These are phyloP conservation scores for Acanthamoeba rhysodes DNA, from an alignment of 208 protist species.

Conservation along the genomic window DNA sequence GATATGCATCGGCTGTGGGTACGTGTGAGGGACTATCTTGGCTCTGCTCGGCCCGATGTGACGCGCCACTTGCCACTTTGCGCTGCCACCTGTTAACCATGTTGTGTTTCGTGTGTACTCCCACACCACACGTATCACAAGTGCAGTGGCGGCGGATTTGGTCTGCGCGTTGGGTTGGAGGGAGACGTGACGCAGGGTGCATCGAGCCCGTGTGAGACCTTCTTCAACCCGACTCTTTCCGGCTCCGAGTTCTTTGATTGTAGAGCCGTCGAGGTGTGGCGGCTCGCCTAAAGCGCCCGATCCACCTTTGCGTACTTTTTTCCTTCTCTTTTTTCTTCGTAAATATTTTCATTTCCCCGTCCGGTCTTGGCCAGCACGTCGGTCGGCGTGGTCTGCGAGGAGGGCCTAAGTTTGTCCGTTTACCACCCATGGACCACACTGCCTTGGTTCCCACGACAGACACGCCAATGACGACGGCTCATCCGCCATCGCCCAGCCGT, in stretches of 20 bases:
- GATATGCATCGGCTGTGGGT: constrained; percentile 45
- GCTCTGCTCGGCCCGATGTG: neutral
- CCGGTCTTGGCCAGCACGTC: too few relatives aligned
- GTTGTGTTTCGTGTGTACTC: too few relatives aligned
- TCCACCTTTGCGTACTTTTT: too few relatives aligned
- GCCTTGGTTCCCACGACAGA: neutral
- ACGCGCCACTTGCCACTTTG: neutral
- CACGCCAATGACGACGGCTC: neutral
- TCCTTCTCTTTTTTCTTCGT: too few relatives aligned
- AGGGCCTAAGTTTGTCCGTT: neutral
- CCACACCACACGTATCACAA: neutral
- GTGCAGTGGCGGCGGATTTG: constrained; percentile 11
- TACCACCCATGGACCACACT: neutral
- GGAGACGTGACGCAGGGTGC: constrained; percentile 55
- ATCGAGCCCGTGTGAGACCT: constrained; percentile 27
- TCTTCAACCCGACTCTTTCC: constrained; percentile 10
- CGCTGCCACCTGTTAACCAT: too few relatives aligned
- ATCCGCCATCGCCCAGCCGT: neutral
- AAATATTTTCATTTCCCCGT: neutral
- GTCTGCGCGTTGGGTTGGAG: constrained; percentile 16
- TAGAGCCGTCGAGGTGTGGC: constrained; percentile 35
- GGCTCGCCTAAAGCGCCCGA: neutral
- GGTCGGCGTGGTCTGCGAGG: too few relatives aligned
- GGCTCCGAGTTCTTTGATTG: constrained; percentile 12
- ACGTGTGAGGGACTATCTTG: neutral